Conservation (phyloP, 2,329 filamentous ascomycete genomes). For the Botrytis cinerea region DNA sequence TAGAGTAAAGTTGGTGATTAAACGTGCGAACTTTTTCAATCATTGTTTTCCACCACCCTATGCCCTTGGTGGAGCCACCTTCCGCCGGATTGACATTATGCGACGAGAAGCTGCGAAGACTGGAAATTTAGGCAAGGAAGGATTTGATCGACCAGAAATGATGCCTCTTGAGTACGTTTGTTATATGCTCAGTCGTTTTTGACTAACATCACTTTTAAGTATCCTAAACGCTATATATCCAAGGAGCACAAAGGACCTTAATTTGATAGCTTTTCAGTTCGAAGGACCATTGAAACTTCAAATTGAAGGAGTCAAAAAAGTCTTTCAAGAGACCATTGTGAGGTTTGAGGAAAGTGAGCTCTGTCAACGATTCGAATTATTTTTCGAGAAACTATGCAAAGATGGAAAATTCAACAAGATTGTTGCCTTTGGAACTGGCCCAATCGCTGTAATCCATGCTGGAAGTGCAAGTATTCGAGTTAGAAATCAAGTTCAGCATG, state of each 20-base stretch:
- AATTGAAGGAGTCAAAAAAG: too few species aligned
- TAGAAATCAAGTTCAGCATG: neutral
- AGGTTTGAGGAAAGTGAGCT: neutral
- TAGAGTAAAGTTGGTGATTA: neutral
- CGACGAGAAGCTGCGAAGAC: neutral
- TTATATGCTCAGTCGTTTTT: neutral
- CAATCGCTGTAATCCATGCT: neutral
- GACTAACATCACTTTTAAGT: neutral
- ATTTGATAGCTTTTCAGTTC: too few species aligned
- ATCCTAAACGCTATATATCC: neutral
- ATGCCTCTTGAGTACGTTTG: neutral
- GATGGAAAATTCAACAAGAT: neutral
- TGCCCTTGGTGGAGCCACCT: fast-evolving
- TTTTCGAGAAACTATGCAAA: neutral
- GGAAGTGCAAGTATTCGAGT: too few species aligned
- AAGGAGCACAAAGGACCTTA: too few species aligned
- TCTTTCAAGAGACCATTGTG: neutral
- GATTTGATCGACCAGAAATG: neutral
- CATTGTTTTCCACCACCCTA: neutral
- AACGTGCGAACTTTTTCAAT: neutral
- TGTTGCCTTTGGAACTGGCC: neutral
- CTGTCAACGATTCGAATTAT: neutral
- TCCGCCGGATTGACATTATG: fast-evolving
- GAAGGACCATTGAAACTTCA: too few species aligned
- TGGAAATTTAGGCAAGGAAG: neutral